Evolutionary conservation across 768 basidiomycete species (phyloP).

Genomic region (Lactarius tabidus): DNA sequence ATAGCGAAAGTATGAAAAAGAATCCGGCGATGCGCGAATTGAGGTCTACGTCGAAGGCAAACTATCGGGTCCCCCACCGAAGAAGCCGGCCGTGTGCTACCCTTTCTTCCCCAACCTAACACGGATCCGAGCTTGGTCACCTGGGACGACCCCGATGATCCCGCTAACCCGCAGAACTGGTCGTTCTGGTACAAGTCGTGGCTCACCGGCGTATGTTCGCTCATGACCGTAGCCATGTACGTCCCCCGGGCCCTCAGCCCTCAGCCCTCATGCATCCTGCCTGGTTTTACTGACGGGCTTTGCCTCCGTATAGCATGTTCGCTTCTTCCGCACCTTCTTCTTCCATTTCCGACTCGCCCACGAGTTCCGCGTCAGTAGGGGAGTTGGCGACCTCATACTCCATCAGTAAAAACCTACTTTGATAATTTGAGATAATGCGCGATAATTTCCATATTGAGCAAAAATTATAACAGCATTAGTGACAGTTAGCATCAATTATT

Average conservation of each 20-base stretch:
- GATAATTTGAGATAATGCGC: no score
- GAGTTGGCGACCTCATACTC: conserved; percentile 27
- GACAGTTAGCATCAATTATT: no score
- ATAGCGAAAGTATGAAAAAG: background rate
- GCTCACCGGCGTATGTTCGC: conserved; percentile 10
- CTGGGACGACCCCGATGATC: conserved; percentile 24
- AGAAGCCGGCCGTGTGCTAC: background rate
- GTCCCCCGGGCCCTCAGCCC: background rate
- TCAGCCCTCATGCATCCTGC: background rate
- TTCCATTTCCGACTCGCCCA: conserved; percentile 5
- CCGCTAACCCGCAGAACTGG: conserved; percentile 27
- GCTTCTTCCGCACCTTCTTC: conserved; percentile 29
- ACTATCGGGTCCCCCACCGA: background rate
- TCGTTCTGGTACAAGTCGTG: conserved; percentile 17
- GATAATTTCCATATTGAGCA: no score
- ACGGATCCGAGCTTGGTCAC: conserved; percentile 17
- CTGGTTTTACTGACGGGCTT: background rate
- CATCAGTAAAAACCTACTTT: no score
- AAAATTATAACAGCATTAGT: no score
- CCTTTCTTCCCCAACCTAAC: conserved; percentile 11
- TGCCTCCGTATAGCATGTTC: conserved; percentile 23
- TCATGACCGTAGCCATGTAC: conserved; percentile 23
- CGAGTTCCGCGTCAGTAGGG: conserved; percentile 24
- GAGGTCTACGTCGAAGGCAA: no score
- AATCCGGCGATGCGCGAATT: background rate